A percentile compares a stretch with the other conserved stretches of the same genome.
Conservation (phyloP, 2,329 filamentous ascomycete genomes). For the Trichophyton schoenleinii region DNA sequence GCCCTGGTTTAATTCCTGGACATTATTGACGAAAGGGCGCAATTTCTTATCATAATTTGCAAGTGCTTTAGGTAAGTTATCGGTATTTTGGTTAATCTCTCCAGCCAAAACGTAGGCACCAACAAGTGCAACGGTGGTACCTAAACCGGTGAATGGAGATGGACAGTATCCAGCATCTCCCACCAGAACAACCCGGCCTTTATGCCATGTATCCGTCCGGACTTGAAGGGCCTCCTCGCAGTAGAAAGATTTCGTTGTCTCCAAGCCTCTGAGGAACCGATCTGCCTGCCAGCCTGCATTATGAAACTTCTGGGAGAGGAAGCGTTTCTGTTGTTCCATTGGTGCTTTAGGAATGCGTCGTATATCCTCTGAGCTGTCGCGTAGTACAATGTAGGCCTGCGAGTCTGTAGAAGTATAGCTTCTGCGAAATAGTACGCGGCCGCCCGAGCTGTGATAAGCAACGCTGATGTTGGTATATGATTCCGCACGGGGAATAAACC, state of each 20-base stretch:
- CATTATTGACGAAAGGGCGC: slow-evolving; percentile 16
- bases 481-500: slow-evolving; percentile 17
- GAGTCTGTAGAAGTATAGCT: slow-evolving; percentile 15
- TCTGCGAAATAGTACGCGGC: slow-evolving; percentile 17
- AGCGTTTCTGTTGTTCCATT: slow-evolving; percentile 15
- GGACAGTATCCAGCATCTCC: slow-evolving; percentile 29
- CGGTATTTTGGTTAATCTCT: slow-evolving; percentile 23
- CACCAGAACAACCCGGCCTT: slow-evolving; percentile 27
- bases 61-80: slow-evolving; percentile 14
- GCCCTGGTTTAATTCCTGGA: slow-evolving; percentile 14
- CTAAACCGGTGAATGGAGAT: slow-evolving; percentile 25
- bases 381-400: slow-evolving; percentile 16
- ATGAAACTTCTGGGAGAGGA: slow-evolving; percentile 20
- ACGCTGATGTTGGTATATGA: slow-evolving; percentile 13
- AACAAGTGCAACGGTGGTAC: slow-evolving; percentile 25
- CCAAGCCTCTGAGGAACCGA: slow-evolving; percentile 29
- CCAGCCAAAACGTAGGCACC: slow-evolving; percentile 47
- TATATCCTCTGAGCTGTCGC: not conserved
- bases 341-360: not conserved
- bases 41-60: slow-evolving; percentile 16
- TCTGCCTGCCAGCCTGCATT: slow-evolving; percentile 29
- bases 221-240: slow-evolving; percentile 29
- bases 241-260: slow-evolving; percentile 33
- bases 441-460: slow-evolving; percentile 14
- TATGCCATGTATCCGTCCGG: slow-evolving; percentile 20